These are phyloP conservation scores for Mikania micrantha DNA, from an alignment of 129 eudicot genomes.

Conservation along the genomic window DNA sequence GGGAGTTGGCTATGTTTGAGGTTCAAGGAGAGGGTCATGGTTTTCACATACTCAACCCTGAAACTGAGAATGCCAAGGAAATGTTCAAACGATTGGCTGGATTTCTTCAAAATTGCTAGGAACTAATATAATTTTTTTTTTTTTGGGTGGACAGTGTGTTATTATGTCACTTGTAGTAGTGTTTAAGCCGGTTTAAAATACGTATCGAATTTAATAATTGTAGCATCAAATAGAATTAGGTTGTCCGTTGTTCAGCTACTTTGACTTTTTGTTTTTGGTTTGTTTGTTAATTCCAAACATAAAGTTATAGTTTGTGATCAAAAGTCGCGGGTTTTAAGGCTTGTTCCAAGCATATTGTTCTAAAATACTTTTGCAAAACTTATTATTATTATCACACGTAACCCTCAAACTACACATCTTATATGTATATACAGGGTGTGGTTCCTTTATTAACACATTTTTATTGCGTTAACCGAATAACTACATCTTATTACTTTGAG, in stretches of 20 bases:
- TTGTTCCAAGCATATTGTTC: constrained; percentile 3
- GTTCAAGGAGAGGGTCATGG: constrained; percentile 49
- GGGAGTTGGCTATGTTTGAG: constrained; percentile 35
- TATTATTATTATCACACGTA: too few species aligned
- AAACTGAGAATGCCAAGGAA: constrained; percentile 33
- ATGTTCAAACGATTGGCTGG: constrained; percentile 33
- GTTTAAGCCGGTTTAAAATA: too few species aligned
- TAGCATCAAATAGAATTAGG: neutral
- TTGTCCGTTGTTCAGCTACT: constrained; percentile 11
- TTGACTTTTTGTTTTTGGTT: neutral
- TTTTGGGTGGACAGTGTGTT: too few species aligned
- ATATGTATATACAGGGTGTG: too few species aligned
- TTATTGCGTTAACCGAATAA: too few species aligned
- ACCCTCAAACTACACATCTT: too few species aligned
- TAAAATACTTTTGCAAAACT: too few species aligned
- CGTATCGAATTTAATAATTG: too few species aligned
- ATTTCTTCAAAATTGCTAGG: constrained; percentile 23
- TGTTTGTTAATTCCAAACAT: constrained; percentile 1
- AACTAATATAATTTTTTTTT: neutral
- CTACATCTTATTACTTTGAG: too few species aligned
- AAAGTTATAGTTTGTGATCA: neutral
- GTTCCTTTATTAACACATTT: too few species aligned
- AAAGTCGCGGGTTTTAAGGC: constrained; percentile 6
- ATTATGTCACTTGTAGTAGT: neutral
- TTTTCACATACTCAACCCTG: constrained; percentile 37